Evolutionary conservation across 495 filamentous ascomycete genomes (phyloP), one percentile per base, ranked within the genome.

Genomic region (Lasiosphaeria ovina): DNA sequence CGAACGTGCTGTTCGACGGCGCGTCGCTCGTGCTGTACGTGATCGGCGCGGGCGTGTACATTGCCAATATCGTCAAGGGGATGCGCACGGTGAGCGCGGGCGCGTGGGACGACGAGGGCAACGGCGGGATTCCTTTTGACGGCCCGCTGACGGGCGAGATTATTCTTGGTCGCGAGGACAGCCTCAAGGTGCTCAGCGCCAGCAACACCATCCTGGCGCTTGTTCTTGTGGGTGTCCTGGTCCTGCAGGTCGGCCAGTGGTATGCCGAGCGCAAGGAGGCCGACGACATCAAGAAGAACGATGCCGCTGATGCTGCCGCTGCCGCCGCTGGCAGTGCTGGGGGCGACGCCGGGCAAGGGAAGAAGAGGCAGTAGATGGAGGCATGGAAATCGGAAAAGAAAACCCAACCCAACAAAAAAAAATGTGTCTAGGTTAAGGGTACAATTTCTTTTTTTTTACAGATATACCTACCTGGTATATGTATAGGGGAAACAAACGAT

Each of bases 171-270:
- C 74, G 92, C 9, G 90, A 97, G 76, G 94, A 98, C 70, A 91
- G 84, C 51, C 72, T 98, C 61, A 89, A 87, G 78, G 94, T 98
- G 34, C 76, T 97, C 61, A 87, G 91, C n/a, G 94, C 94, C 34
- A 97, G 90, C 73, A 95, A 98, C 71, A 97, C 93, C 3, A 98
- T 98, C 63, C 68, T 97, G 45, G 94, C 93, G 53, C 78, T 98
- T 44, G 91, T 98, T 33, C 73, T 98, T 54, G 86, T 97, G 0
- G 94, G 94, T 3, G 90, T 98, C 34, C 67, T 98, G 61, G 90
- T 95, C 35, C 77, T 98, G 68, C 95, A 98, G 85, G 93, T 91
- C 7, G 94, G 95, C 11, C 93, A 98, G 81, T 98, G 94, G 94
- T 98, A 98, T 78, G 94, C 95, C 33, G 92, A 97, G 82, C 78